Conservation (phyloP, 306 rosid species). For the Malus sieversii region DNA sequence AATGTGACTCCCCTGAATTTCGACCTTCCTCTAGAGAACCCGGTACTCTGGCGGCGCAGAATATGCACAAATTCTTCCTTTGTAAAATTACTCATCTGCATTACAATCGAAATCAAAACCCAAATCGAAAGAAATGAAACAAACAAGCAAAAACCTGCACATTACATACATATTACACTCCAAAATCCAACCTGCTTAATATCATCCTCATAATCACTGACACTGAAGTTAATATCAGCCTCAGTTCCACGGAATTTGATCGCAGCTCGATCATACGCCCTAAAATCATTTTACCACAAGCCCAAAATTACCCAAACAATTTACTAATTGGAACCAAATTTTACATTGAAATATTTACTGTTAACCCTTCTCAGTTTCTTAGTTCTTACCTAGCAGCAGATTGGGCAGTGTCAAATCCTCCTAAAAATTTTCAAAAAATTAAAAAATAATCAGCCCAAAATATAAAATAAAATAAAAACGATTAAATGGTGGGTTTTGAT, state of each 20-base stretch:
- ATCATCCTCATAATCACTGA: slow-evolving; percentile 76
- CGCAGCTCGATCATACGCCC: slow-evolving; percentile 97
- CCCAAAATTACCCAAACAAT: background rate
- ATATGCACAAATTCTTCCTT: slow-evolving; percentile 93
- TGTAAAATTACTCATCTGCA: slow-evolving; percentile 67
- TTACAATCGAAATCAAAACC: background rate
- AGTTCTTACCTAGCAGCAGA: slow-evolving; percentile 70
- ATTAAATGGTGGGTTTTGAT: background rate
- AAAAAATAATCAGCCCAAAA: background rate
- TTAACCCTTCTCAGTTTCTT: background rate
- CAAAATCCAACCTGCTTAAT: slow-evolving; percentile 56
- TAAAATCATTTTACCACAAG: slow-evolving; percentile 13
- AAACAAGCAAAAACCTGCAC: background rate
- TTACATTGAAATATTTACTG: background rate
- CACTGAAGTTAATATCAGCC: slow-evolving; percentile 82
- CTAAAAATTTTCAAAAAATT: slow-evolving; percentile 21
- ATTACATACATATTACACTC: background rate
- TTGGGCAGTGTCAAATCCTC: slow-evolving; percentile 93
- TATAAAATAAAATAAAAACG: background rate
- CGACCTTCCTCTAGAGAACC: slow-evolving; percentile 88
- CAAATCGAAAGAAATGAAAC: background rate
- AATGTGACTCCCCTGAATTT: slow-evolving; percentile 89
- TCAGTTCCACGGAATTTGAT: slow-evolving; percentile 82
- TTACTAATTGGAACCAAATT: background rate
- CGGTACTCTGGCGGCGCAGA: slow-evolving; percentile 87